These are phyloP conservation scores for Hirschfeldia incana DNA, from an alignment of 345 rosid species.

Conservation along the genomic window DNA sequence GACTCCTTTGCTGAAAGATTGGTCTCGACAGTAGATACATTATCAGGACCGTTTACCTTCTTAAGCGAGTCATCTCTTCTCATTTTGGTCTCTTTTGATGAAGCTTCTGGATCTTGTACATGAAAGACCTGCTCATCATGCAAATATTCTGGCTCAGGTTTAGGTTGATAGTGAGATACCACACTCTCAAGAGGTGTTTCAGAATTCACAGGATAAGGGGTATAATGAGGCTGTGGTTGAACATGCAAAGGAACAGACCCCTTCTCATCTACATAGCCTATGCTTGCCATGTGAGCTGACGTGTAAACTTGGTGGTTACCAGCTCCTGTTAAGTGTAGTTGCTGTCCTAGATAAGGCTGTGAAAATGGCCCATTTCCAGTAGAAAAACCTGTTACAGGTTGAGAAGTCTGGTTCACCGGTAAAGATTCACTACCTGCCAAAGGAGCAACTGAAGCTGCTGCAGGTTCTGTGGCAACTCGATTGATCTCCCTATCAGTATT, in stretches of 20 bases:
- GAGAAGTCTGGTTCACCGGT: conserved; percentile 32
- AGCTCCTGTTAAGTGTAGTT: conserved; percentile 19
- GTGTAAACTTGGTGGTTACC: conserved; percentile 38
- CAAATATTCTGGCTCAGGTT: conserved; percentile 30
- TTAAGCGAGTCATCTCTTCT: conserved; percentile 35
- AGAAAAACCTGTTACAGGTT: conserved; percentile 30
- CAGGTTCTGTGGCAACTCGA: conserved; percentile 39
- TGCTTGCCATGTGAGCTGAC: conserved; percentile 30
- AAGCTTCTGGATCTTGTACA: conserved; percentile 36
- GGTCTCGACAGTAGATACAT: conserved; percentile 20
- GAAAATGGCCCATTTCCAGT: conserved; percentile 31
- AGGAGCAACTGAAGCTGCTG: conserved; percentile 26
- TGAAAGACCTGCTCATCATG: conserved; percentile 34
- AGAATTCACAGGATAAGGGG: conserved; percentile 35
- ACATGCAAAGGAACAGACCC: conserved; percentile 30
- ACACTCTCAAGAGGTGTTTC: conserved; percentile 30
- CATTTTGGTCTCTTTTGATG: conserved; percentile 31
- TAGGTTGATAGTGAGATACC: conserved; percentile 29
- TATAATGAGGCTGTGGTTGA: conserved; percentile 32
- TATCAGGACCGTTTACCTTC: conserved; percentile 34
- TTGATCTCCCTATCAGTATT: conserved; percentile 32
- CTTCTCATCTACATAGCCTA: conserved; percentile 36
- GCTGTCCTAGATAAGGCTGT: conserved; percentile 39
- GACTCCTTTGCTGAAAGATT: conserved; percentile 35
- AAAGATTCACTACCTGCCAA: conserved; percentile 26